Conservation (phyloP, 2,329 filamentous ascomycete species). For the Zymoseptoria brevis region DNA sequence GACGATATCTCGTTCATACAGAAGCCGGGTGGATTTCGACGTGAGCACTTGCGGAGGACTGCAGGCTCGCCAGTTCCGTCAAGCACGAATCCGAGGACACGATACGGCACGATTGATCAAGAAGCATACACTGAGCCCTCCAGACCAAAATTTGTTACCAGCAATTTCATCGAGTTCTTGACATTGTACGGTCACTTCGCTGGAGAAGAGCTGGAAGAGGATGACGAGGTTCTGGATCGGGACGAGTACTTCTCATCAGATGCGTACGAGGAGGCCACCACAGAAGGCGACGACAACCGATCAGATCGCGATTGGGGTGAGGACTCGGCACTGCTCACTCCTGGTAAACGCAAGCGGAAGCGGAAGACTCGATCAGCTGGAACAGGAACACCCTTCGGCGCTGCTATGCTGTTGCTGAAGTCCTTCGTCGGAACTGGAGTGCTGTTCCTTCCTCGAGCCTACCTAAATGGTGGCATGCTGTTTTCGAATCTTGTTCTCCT, state of each 20-base stretch:
- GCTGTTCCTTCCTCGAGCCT: slow-evolving; percentile 84
- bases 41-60: slow-evolving; percentile 75
- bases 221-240: slow-evolving; percentile 78
- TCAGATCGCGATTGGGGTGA: slow-evolving; percentile 77
- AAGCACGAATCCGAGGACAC: slow-evolving; percentile 30
- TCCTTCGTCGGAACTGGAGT: slow-evolving; percentile 97
- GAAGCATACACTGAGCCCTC: slow-evolving; percentile 17
- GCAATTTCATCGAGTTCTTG: slow-evolving; percentile 90
- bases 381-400: slow-evolving; percentile 69
- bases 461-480: slow-evolving; percentile 92
- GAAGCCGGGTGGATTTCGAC: slow-evolving; percentile 84
- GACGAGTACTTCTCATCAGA: slow-evolving; percentile 89
- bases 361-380: slow-evolving; percentile 69
- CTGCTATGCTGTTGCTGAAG: slow-evolving; percentile 80
- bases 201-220: slow-evolving; percentile 91
- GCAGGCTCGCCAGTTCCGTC: slow-evolving; percentile 49
- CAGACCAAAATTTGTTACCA: slow-evolving; percentile 64
- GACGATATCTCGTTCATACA: slow-evolving; percentile 80
- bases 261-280: slow-evolving; percentile 48
- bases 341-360: slow-evolving; percentile 61
- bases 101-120: slow-evolving; percentile 13
- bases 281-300: slow-evolving; percentile 34
- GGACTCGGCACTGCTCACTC: slow-evolving; percentile 69
- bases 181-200: slow-evolving; percentile 96
- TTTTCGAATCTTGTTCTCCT: slow-evolving; percentile 93